Evolutionary conservation across 352 stramenopile species (phyloP), one percentile per base, ranked within the genome.

Genomic region (Pythium brassicae): DNA sequence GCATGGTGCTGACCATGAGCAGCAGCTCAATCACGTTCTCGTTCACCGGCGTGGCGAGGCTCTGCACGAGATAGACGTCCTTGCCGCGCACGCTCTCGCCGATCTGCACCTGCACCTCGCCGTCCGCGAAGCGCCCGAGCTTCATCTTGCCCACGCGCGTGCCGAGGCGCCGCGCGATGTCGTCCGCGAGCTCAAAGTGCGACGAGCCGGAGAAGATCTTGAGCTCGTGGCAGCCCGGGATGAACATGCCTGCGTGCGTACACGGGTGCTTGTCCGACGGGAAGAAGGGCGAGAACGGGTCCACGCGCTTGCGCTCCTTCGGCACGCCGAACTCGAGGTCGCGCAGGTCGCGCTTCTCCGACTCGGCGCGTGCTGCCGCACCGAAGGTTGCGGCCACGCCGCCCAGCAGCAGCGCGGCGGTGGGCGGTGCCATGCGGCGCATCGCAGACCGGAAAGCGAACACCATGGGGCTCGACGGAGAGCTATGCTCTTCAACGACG

Each of bases 21-120:
- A 98, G 66, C 59, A 98, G 70, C 71, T 98, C 93, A 52, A 98
- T 96, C 49, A 98, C 84, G 68, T 96, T 96, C 63, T 98, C 93
- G 62, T 98, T 98, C 50, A 97, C 91, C 15, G 93, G 93, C 49
- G 75, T 89, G 35, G 86, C 80, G 25, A 96, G 85, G 61, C 86
- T 95, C 78, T 98, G 93, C 53, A 98, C 86, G 40, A 98, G 71
- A 70, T 98, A 98, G 47, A 97, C 91, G 65, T 98, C 93, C 73
- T 97, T 97, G 42, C 92, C 90, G 40, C 90, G 84, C 52, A 97
- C 86, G 45, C 79, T 95, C 71, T 98, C 92, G 43, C 92, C 87
- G 51, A 98, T 88, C 61, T 97, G 87, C 45, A 97, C 80, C 55
- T 94, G 89, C 56, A 97, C 90, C 55, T 98, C 92, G 42, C 92